Conservation (phyloP, 257 asterid species). For the Galeopsis tetrahit region DNA sequence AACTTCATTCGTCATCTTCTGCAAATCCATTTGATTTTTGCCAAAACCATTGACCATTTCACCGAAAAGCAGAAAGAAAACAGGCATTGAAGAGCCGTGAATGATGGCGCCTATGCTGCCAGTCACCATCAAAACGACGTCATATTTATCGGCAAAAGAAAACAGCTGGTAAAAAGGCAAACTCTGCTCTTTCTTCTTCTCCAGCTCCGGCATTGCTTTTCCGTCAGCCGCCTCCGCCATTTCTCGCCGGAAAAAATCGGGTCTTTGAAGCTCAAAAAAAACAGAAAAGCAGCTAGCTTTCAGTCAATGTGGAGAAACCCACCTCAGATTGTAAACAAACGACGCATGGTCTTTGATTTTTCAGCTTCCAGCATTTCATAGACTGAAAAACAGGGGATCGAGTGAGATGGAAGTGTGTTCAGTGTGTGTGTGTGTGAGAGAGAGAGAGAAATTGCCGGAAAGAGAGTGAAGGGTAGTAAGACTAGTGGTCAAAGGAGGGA, state of each 20-base stretch:
- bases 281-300: slow-evolving; percentile 22
- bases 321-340: slow-evolving; percentile 18
- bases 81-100: slow-evolving; percentile 99
- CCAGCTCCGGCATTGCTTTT: slow-evolving; percentile 59
- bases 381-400: slow-evolving; percentile 19
- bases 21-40: slow-evolving; percentile 88
- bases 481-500: slow-evolving; percentile 42
- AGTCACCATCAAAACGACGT: slow-evolving; percentile 42
- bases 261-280: background rate
- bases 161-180: slow-evolving; percentile 63
- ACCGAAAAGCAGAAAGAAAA: slow-evolving; percentile 92
- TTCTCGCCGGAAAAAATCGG: slow-evolving; percentile 21
- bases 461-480: slow-evolving; percentile 33
- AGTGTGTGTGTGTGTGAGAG: slow-evolving; percentile 27
- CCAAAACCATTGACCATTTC: slow-evolving; percentile 97
- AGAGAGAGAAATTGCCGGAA: slow-evolving; percentile 36
- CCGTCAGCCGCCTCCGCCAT: slow-evolving; percentile 61
- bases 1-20: slow-evolving; percentile 69
- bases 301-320: slow-evolving; percentile 28
- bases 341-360: slow-evolving; percentile 34
- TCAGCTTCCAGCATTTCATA: slow-evolving; percentile 24
- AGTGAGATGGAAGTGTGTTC: too few species aligned
- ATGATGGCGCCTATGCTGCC: slow-evolving; percentile 83
- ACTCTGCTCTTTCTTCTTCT: slow-evolving; percentile 70
- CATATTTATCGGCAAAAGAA: slow-evolving; percentile 59